phyloP scores from a whole-genome alignment of 2,329 filamentous ascomycete genomes.

The Exophiala dermatitidis region DNA sequence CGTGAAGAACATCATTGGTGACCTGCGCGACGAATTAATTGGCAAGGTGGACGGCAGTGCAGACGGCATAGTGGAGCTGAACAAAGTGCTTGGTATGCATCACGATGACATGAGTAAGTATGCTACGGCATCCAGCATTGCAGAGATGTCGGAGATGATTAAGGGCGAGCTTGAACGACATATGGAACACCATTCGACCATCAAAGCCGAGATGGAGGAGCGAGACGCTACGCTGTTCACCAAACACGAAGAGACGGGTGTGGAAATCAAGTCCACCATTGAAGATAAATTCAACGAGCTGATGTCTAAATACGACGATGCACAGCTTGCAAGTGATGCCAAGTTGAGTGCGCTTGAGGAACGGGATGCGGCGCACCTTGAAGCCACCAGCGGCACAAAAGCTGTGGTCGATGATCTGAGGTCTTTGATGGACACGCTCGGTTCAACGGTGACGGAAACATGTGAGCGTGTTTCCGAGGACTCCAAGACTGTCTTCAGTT shows the following conservation, averaged over 20 bases:
- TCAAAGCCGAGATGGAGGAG: constrained; percentile 69
- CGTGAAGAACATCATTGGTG: constrained; percentile 68
- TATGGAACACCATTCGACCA: constrained; percentile 67
- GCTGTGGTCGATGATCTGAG: constrained; percentile 80
- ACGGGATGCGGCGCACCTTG: constrained; percentile 64
- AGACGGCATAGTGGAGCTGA: constrained; percentile 50
- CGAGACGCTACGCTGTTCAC: constrained; percentile 48
- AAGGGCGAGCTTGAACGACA: constrained; percentile 83
- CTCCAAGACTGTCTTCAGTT: constrained; percentile 75
- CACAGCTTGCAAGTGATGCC: constrained; percentile 66
- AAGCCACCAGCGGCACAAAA: constrained; percentile 67
- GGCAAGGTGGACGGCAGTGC: constrained; percentile 69
- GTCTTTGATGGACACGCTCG: constrained; percentile 75
- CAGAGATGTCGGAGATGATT: constrained; percentile 66
- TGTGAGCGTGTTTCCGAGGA: constrained; percentile 82
- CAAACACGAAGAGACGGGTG: constrained; percentile 55
- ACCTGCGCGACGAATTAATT: constrained; percentile 69
- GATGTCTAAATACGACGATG: constrained; percentile 80
- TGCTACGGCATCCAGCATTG: constrained; percentile 53
- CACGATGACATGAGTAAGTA: constrained; percentile 50
- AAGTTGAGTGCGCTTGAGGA: constrained; percentile 67
- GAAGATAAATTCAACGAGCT: constrained; percentile 77
- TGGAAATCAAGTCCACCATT: constrained; percentile 50
- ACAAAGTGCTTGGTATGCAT: constrained; percentile 58
- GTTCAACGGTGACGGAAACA: constrained; percentile 69